Evolutionary conservation across 2,329 filamentous ascomycete genomes (phyloP), one percentile per base, ranked within the genome.

Genomic region (Setomelanomma holmii): DNA sequence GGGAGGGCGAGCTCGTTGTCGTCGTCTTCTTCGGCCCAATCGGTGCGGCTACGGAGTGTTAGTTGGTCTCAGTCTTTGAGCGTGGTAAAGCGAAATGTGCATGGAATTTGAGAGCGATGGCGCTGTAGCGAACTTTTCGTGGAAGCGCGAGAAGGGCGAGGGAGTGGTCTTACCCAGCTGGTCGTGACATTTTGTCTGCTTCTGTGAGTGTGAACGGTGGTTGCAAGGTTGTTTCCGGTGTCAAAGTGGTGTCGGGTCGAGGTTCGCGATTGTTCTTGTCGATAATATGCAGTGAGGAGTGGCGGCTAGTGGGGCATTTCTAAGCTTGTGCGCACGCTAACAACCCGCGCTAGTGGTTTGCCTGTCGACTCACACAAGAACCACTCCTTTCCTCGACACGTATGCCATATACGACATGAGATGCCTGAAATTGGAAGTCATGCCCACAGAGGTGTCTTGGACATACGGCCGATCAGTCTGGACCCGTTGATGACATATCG

Each of bases 11-110:
- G 86, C 78, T 95, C 89, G 79, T 90, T 87, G 78, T 95, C 89
- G 79, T 91, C 89, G 72, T 96, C 92, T 81, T 98, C 95, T 76
- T 73, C 71, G 44, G 95, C 93, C 93, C 93, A 98, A 84, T 97
- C 93, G 73, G 83, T 84, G 71, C 84, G 82, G 75, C 80, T 84
- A 45, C 30, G 47, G n/a, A 16, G 20, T 41, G 56, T 60, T 40
- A 55, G 60, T 27, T 48, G 30, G 16, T 39, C 21, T 21, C n/a
- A 42, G 14, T 33, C 14, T 17, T 42, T 24, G 30, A 40, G 44
- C 17, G 6, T n/a, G 4, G 6, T 40, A 23, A 27, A 23, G 22
- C 8, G 22, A 8, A 23, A 16, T 43, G 40, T 20, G 22, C 6
- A 23, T 3, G 30, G 17, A 24, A 5, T 19, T 39, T 12, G 40